These are phyloP conservation scores for Citrus medica DNA, from an alignment of 345 rosid genomes.

Conservation along the genomic window DNA sequence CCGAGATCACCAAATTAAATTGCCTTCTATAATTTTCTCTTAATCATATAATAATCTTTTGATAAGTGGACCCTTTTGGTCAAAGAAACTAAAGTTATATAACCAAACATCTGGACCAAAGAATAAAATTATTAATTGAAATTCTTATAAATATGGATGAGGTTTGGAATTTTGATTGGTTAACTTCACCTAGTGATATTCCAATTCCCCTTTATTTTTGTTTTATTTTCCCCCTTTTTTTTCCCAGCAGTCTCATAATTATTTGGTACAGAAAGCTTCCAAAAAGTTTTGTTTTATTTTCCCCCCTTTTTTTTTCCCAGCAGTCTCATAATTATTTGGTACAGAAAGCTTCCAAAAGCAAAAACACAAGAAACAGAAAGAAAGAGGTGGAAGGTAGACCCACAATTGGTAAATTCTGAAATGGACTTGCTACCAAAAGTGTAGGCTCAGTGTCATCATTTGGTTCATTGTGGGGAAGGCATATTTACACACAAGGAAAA, in stretches of 20 bases:
- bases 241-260: not conserved
- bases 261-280: not conserved
- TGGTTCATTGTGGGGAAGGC: constrained; percentile 22
- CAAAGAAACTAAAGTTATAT: constrained; percentile 1
- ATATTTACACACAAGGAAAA: not conserved
- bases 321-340: not conserved
- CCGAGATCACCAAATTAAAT: constrained; percentile 7
- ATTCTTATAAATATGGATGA: not conserved
- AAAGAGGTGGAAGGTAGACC: constrained; percentile 3
- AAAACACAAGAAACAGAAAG: not conserved
- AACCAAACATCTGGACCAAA: not conserved
- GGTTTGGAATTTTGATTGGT: not conserved
- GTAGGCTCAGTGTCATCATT: constrained; percentile 24
- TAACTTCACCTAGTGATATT: not conserved
- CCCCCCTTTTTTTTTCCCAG: too few relatives aligned
- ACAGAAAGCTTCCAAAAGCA: not conserved
- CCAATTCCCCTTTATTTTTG: not conserved
- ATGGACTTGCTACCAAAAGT: constrained; percentile 29
- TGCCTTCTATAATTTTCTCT: not conserved
- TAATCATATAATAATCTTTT: not conserved
- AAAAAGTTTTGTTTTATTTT: not conserved
- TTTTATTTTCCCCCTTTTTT: not conserved
- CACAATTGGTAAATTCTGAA: constrained; percentile 8
- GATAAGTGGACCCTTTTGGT: constrained; percentile 2
- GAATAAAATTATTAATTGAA: not conserved